Base-by-base conservation (phyloP, 2,329 filamentous ascomycete genomes). In the Fusarium buharicum region DNA sequence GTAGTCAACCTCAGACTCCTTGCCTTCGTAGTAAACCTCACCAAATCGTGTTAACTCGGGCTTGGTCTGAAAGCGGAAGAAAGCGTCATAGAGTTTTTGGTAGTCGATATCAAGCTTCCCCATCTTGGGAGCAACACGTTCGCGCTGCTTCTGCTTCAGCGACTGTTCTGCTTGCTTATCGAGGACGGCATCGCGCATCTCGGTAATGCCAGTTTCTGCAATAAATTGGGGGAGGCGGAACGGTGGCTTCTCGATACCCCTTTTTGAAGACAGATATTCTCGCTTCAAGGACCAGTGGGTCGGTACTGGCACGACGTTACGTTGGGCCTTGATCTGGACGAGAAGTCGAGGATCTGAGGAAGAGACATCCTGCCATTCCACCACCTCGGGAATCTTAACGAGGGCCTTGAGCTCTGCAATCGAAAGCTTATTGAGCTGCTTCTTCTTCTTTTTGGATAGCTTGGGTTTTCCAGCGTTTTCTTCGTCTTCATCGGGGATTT, bases 21-120 rank as follows among this genome's bases (percentile, higher is more conserved):
- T 99, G 73, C 95, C 95, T 77, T 99, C 95, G 75, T 98, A 98
- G 77, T 99, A 99, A n/a, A 99, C 93, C 76, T 99, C 95, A 36
- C 95, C 95, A 70, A 97, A 99, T 38, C 93, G 86, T 28, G 95
- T 98, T 62, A 99, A 80, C 68, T 93, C 89, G 0, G 95, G 95
- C 78, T 99, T 99, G 36, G 92, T 96, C 79, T 99, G 95, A 74
- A 97, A 96, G 57, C 93, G 87, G 82, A 99, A 99, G 81, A 99
- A 99, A 4, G 95, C 95, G 74, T 98, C 95, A 78, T 98, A 98
- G 50, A 98, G 87, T 76, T 95, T 97, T 74, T 97, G 92, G 76
- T 99, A 99, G 77, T 99, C 95, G 67, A 99, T 98, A 75, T 99
- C 95, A 46, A 99, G 83, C 76, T 95, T 96, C 61, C 95, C 95